Percentiles rank a stretch among this genome's conserved stretches.
These are phyloP conservation scores for thale cress (Arabidopsis thaliana) DNA, from an alignment of 345 rosid species.

Conservation along the genomic window DNA sequence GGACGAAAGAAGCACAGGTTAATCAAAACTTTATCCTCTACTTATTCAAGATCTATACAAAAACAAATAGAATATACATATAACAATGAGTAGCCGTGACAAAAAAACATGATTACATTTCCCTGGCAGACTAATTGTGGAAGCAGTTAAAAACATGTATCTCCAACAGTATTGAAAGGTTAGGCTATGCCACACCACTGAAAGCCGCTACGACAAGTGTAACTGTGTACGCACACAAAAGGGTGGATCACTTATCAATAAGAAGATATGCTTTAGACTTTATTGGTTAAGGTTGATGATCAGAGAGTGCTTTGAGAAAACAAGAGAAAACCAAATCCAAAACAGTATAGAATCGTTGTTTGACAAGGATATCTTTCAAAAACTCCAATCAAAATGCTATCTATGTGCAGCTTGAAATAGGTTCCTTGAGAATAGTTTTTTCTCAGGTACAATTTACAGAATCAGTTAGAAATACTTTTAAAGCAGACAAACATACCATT, in stretches of 20 bases:
- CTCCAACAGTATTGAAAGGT: neutral
- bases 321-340: neutral
- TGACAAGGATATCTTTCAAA: neutral
- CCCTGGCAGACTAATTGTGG: neutral
- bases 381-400: neutral
- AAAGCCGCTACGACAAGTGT: neutral
- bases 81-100: neutral
- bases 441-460: neutral
- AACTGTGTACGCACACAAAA: neutral
- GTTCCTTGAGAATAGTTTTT: neutral
- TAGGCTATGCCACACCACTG: conserved; percentile 8
- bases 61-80: neutral
- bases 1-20: neutral
- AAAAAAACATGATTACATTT: neutral
- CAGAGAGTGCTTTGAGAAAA: neutral
- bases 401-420: neutral
- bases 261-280: neutral
- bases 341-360: neutral
- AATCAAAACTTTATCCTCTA: neutral
- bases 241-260: neutral
- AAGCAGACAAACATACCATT: conserved; percentile 66
- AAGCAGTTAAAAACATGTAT: neutral
- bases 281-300: neutral
- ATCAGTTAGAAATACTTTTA: conserved; percentile 7
- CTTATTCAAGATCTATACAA: neutral